Base-by-base conservation (phyloP, 306 rosid genomes). In the Quillaja saponaria region DNA sequence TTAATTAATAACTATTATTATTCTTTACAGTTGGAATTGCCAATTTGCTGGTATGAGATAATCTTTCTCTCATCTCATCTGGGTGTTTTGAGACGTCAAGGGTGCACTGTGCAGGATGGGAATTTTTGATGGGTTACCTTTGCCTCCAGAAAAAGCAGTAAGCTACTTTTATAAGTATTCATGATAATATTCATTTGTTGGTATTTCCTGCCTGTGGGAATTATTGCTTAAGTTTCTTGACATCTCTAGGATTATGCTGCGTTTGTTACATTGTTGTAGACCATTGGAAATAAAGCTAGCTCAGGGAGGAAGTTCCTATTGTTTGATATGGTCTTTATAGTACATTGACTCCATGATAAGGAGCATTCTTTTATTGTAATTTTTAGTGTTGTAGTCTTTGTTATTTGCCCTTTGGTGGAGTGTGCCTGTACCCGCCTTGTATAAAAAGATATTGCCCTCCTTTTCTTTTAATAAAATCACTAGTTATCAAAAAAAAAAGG, bases 81-180 rank as follows among this genome's bases (percentile, higher is more conserved):
- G 31, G 31, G 2, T 25, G 31, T 25, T 25, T 25, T 4, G 31
- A 25, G 31, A 25, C 31, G 4, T 25, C 31, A 25, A 25, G 31
- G 31, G 31, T 4, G n/a, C n/a, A n/a, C n/a, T n/a, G n/a, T n/a
- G 4, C 31, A 8, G 13, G 59, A 94, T 94, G 99, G 99, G 97
- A 67, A 55, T 85, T 74, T 94, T 94, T 61, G 99, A 94, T 56
- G 97, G 84, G 42, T 78, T 94, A 72, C 97, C 99, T 2, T 71
- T 94, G 66, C 84, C 97, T 76, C 61, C 90, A 0, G 94, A 78
- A 41, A 94, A 89, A 86, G 77, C 49, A 41, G 99, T 94, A 81
- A 81, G 95, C 19, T 39, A 33, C 17, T 58, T 57, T 37, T 53
- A 10, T 61, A 55, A 45, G 31, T 61, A 56, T 80, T 71, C 53